A percentile compares a stretch with the other conserved stretches of the same genome.
Conservation (phyloP, 2,329 filamentous ascomycete genomes). For the Helotiales sp. region DNA sequence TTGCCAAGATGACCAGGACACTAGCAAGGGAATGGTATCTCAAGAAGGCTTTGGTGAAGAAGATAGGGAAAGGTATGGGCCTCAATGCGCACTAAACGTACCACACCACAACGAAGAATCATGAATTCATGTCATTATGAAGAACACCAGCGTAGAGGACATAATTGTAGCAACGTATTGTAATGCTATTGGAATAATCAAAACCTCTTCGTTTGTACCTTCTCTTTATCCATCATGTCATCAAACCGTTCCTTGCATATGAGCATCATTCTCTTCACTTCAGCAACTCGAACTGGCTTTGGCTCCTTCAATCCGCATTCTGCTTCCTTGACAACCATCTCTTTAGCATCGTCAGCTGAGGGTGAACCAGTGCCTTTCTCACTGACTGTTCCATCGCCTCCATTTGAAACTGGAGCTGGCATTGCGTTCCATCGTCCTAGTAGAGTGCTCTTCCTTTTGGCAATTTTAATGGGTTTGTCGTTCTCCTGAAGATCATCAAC, state of each 20-base stretch:
- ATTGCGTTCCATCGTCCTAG: conserved; percentile 15
- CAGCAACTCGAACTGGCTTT: conserved; percentile 30
- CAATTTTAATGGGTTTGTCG: neutral
- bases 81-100: conserved; percentile 40
- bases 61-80: conserved; percentile 77
- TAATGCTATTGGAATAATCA: conserved; percentile 6
- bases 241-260: conserved; percentile 30
- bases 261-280: conserved; percentile 33
- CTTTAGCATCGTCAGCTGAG: conserved; percentile 3
- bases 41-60: conserved; percentile 77
- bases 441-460: conserved; percentile 7
- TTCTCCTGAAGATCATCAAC: conserved; percentile 12
- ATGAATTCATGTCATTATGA: neutral
- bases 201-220: conserved; percentile 5
- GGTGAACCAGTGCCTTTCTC: conserved; percentile 5
- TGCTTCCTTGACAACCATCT: conserved; percentile 32
- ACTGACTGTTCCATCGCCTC: conserved; percentile 10
- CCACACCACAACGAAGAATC: neutral
- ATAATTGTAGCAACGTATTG: neutral
- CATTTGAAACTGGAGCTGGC: neutral
- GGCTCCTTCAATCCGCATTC: conserved; percentile 32
- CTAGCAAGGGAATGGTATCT: conserved; percentile 79
- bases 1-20: conserved; percentile 74
- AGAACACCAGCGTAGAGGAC: neutral
- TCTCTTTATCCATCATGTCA: conserved; percentile 15